These are phyloP conservation scores for Prillingera fragicola DNA, from an alignment of 1,284 basidiomycete species.

Conservation along the genomic window DNA sequence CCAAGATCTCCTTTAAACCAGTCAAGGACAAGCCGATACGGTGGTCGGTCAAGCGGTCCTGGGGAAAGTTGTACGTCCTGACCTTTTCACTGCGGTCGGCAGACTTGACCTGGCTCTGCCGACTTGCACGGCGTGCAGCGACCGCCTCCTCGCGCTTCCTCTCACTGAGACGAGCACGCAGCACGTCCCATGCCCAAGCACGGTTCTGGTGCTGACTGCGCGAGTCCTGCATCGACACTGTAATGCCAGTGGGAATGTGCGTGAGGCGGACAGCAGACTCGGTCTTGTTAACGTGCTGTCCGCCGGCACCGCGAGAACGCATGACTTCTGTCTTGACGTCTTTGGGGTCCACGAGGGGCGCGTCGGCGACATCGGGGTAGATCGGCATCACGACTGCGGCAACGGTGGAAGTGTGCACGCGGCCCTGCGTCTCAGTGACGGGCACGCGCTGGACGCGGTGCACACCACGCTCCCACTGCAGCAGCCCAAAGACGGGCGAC, in stretches of 20 bases:
- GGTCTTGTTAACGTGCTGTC: constrained; percentile 98
- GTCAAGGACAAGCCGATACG: constrained; percentile 71
- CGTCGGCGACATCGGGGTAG: constrained; percentile 55
- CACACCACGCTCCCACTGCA: constrained; percentile 90
- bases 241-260: constrained; percentile 86
- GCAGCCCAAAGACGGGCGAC: constrained; percentile 70
- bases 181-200: constrained; percentile 78
- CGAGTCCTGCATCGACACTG: constrained; percentile 97
- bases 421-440: constrained; percentile 75
- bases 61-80: constrained; percentile 82
- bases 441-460: constrained; percentile 95
- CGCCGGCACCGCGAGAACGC: constrained; percentile 90
- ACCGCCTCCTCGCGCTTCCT: constrained; percentile 65
- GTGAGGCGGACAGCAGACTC: constrained; percentile 97
- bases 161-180: constrained; percentile 76
- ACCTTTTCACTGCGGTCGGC: constrained; percentile 87
- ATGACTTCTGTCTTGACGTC: constrained; percentile 90
- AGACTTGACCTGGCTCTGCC: constrained; percentile 67
- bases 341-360: constrained; percentile 63
- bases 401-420: constrained; percentile 90
- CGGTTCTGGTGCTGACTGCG: constrained; percentile 92
- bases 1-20: constrained; percentile 67
- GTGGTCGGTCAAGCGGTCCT: constrained; percentile 90
- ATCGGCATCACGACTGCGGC: constrained; percentile 71
- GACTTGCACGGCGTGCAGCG: constrained; percentile 61